Conservation (phyloP, 495 filamentous ascomycete species). For the Podospora pseudoanserina region DNA sequence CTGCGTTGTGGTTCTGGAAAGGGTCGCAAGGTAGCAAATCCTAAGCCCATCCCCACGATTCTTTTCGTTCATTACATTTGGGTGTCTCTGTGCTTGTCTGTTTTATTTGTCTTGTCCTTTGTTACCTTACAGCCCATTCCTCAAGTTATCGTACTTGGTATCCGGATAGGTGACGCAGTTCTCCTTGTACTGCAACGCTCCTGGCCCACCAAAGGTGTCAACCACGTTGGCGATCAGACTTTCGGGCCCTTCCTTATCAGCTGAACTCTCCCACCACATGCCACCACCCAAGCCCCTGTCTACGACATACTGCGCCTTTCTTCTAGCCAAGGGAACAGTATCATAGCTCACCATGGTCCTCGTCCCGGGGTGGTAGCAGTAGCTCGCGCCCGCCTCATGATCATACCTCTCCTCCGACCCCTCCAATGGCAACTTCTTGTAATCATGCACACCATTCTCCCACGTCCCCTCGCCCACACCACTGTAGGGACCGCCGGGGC, state of each 20-base stretch:
- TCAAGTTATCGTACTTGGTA: conserved; percentile 78
- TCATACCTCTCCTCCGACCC: conserved; percentile 54
- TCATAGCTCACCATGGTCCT: conserved; percentile 77
- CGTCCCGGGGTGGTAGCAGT: conserved; percentile 61
- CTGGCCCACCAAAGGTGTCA: conserved; percentile 50
- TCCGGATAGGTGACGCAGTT: conserved; percentile 71
- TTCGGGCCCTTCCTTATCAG: conserved; percentile 62
- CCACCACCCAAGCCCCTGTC: conserved; percentile 67
- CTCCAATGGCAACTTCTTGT: conserved; percentile 60
- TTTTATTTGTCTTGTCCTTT: conserved; percentile 26
- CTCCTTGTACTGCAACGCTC: conserved; percentile 51
- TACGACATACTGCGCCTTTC: conserved; percentile 69
- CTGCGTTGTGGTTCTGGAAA: not conserved
- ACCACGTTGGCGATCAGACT: conserved; percentile 73
- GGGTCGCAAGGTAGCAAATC: conserved; percentile 7
- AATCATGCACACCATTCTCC: conserved; percentile 89
- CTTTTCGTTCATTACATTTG: not conserved
- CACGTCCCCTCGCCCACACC: conserved; percentile 76
- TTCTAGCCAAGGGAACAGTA: conserved; percentile 58
- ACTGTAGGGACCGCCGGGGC: conserved; percentile 62
- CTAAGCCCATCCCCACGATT: not conserved
- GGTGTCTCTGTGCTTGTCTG: not conserved
- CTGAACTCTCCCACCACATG: conserved; percentile 97
- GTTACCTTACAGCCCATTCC: conserved; percentile 48
- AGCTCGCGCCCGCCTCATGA: conserved; percentile 58